Conservation (phyloP, 1,284 basidiomycete species). For the Austroboletus olivaceoglutinosus region DNA sequence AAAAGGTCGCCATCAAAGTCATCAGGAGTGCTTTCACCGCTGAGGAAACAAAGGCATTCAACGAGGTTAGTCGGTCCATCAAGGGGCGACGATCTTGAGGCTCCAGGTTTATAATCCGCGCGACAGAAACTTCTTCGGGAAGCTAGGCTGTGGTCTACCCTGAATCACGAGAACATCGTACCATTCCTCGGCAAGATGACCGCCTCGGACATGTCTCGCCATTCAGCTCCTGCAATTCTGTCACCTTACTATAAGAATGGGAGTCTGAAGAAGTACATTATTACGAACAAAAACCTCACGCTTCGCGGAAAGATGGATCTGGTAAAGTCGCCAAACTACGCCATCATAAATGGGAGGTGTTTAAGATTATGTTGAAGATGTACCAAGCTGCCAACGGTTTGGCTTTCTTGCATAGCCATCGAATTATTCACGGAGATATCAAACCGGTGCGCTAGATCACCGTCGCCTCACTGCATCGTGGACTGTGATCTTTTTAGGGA, state of each 20-base stretch:
- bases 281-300: not conserved
- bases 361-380: constrained; percentile 8
- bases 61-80: constrained; percentile 13
- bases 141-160: constrained; percentile 27
- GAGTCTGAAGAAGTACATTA: constrained; percentile 22
- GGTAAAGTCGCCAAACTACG: constrained; percentile 9
- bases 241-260: constrained; percentile 28
- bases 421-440: constrained; percentile 28
- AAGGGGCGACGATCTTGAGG: too few species aligned
- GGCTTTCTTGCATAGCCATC: constrained; percentile 19
- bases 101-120: not conserved
- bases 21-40: constrained; percentile 21
- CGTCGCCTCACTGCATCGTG: not conserved
- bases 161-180: constrained; percentile 26
- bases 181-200: constrained; percentile 24
- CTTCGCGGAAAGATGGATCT: constrained; percentile 19
- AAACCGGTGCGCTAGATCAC: constrained; percentile 26
- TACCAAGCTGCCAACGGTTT: constrained; percentile 25
- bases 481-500: constrained; percentile 10
- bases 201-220: constrained; percentile 20
- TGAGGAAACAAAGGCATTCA: constrained; percentile 19
- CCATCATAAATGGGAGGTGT: not conserved
- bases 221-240: constrained; percentile 24
- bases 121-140: constrained; percentile 31
- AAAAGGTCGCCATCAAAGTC: constrained; percentile 28